Evolutionary conservation across 331 rosid species (phyloP), one percentile per base, ranked within the genome.

Genomic region (Rhamnella rubrinervis): DNA sequence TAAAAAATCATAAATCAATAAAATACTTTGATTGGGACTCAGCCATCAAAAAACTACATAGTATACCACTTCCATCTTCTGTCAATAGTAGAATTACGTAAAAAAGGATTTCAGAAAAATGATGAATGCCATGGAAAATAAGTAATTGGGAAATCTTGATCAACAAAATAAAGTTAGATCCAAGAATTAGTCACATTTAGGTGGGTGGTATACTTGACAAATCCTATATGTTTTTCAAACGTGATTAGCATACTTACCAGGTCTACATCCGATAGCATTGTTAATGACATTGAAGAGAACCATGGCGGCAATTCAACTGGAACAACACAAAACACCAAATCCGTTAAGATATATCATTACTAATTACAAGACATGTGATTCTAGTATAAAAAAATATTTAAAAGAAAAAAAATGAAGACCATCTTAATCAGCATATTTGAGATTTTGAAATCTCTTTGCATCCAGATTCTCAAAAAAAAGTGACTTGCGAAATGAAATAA

Each of bases 271-370:
- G 98, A 91, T 77, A 41, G 82, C 90, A 95, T 68, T 44, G 81
- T 70, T 72, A 91, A 64, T 52, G 96, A 87, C 77, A 88, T 73
- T 18, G 92, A 80, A 51, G 97, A 91, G 83, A 95, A 95, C 92
- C 92, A 89, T 25, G 86, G 84, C 4, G 95, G 98, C 83, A 91
- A 73, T 74, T 95, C 97, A 85, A 95, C 98, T 95, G 85, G 71
- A 74, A 75, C 71, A 80, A 44, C 47, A 73, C 15, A 77, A 84
- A 80, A 69, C 79, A 78, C 67, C 59, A 70, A 81, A 76, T 76
- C 59, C 71, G 68, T 81, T 81, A 60, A 84, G 85, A 73, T 40
- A 73, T 59, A 58, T 35, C 73, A 68, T 10, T 23, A 62, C 40
- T 3, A 51, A 31, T 4, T 51, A 49, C 40, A 23, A 55, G 15